Conservation (phyloP, 306 rosid genomes). For the Malus sylvestris region DNA sequence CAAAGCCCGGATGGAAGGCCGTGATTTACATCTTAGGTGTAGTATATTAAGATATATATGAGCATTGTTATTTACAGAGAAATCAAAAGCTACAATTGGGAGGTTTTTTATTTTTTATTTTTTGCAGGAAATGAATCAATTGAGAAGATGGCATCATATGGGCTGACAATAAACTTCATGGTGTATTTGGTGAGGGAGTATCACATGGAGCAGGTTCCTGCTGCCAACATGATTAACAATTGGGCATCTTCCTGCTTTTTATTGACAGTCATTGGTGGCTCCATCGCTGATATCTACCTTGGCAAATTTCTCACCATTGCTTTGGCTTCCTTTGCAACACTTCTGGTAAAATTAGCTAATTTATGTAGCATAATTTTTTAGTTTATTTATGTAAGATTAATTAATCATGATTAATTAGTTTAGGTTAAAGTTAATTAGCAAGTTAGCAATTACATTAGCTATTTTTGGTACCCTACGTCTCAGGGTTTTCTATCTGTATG, state of each 20-base stretch:
- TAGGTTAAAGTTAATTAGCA: no score
- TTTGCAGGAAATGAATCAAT: slow-evolving; percentile 43
- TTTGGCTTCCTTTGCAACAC: slow-evolving; percentile 33
- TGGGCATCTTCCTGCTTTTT: slow-evolving; percentile 28
- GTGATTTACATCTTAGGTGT: slow-evolving; percentile 30
- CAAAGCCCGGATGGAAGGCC: slow-evolving; percentile 32
- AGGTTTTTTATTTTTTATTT: neutral
- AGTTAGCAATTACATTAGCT: no score
- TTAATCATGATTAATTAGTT: neutral
- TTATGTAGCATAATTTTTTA: neutral
- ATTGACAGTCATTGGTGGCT: slow-evolving; percentile 36
- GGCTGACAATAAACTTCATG: slow-evolving; percentile 38
- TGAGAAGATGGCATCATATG: slow-evolving; percentile 47
- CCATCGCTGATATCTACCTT: slow-evolving; percentile 34
- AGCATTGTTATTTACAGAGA: no score
- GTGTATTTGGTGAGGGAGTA: slow-evolving; percentile 39
- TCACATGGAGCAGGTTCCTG: slow-evolving; percentile 45
- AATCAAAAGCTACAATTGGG: neutral
- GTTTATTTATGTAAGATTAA: neutral
- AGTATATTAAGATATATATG: neutral
- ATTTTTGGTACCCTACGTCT: no score
- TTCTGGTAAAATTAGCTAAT: slow-evolving; percentile 29
- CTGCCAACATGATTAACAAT: slow-evolving; percentile 36
- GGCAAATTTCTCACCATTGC: slow-evolving; percentile 38
- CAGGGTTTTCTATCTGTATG: no score